Evolutionary conservation across 129 eudicot species (phyloP).

Genomic region (Flaveria linearis): DNA sequence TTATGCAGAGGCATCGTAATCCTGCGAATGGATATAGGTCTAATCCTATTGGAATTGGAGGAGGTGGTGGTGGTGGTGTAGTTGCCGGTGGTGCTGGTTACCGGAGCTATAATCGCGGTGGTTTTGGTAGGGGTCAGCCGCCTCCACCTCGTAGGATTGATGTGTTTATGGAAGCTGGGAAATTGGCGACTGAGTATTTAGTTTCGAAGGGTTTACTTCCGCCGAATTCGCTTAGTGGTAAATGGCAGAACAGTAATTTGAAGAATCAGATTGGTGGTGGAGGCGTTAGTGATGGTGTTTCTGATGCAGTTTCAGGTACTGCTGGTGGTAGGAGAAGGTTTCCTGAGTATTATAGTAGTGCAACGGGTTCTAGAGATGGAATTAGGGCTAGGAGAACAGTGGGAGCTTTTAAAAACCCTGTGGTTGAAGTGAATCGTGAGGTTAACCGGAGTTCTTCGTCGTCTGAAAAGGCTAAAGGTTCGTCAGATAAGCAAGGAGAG

Average conservation of each 20-base stretch:
- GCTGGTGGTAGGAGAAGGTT: constrained; percentile 47
- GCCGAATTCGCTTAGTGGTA: constrained; percentile 52
- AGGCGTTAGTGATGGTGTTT: constrained; percentile 45
- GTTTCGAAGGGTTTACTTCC: constrained; percentile 79
- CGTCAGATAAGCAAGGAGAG: constrained; percentile 42
- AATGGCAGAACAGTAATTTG: constrained; percentile 56
- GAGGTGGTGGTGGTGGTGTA: constrained; percentile 46
- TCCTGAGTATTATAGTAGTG: constrained; percentile 44
- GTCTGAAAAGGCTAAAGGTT: constrained; percentile 50
- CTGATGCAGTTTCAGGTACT: constrained; percentile 46
- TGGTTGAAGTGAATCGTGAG: constrained; percentile 50
- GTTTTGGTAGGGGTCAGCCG: constrained; percentile 66
- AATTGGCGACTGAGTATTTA: constrained; percentile 81
- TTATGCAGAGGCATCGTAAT: constrained; percentile 58
- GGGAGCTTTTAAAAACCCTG: constrained; percentile 55
- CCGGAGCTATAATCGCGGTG: constrained; percentile 62
- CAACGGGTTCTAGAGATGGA: constrained; percentile 36
- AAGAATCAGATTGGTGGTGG: constrained; percentile 54
- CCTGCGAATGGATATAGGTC: constrained; percentile 72
- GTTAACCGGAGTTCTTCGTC: constrained; percentile 48
- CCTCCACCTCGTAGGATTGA: constrained; percentile 60
- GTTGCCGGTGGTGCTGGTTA: constrained; percentile 49
- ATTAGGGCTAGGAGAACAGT: constrained; percentile 50
- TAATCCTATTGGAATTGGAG: constrained; percentile 57
- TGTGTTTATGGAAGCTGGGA: constrained; percentile 86